Evolutionary conservation across 179 eudicot species (phyloP), one percentile per base, ranked within the genome.

Genomic region (Silene coronaria): DNA sequence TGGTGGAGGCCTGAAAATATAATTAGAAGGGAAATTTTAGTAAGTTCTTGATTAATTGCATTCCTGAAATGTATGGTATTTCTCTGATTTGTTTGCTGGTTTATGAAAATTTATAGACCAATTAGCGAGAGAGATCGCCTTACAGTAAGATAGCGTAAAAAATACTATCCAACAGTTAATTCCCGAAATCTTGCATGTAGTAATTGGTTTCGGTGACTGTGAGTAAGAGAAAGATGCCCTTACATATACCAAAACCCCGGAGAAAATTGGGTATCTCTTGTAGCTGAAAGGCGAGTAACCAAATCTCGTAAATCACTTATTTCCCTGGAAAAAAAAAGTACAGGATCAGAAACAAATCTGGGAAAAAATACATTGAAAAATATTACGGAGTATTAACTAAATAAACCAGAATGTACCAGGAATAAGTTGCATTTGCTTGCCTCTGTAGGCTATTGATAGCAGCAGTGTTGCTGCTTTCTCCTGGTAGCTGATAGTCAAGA

Each of bases 391-490:
- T 32, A 13, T 16, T 64, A 1, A 65, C 23, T 65, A 60, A 57
- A 2, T 30, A 65, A 26, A 63, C 22, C 21, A 6, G 69, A 65
- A 30, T 61, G 53, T 78, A 78, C 82, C 78, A 10, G 42, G 76
- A 45, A 70, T 23, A 55, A 12, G 46, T 79, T 76, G 66, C 14
- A 23, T 71, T 1, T 42, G 48, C 48, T 42, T 42, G 13, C 48
- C 48, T 11, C 48, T 42, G 48, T 42, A 6, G 70, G 42, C 3
- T 17, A 27, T 38, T 34, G 17, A 22, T 51, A 12, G 1, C 51
- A n/a, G 67, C 48, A 14, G 36, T 28, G 36, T 59, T 38, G 22
- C 42, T 63, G 67, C 53, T 74, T 51, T 32, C 77, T 21, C 62
- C 77, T 27, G 36, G 63, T 23, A 36, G 32, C 46, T 46, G 32